phyloP scores from a whole-genome alignment of 2,329 filamentous ascomycete species.

The Endoconidiophora laricicola region DNA sequence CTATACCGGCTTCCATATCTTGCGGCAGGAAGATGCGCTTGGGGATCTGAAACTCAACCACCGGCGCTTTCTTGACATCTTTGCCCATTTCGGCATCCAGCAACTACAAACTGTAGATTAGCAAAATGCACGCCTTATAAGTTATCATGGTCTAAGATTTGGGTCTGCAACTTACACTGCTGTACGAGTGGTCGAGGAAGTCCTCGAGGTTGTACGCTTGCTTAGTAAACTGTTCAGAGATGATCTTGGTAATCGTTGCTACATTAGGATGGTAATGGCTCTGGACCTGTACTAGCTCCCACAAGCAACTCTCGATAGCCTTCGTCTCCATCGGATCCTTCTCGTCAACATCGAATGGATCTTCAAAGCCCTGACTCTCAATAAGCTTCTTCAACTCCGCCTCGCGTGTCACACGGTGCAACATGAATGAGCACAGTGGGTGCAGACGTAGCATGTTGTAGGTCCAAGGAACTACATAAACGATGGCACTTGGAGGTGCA shows the following conservation, averaged over 20 bases:
- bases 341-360: conserved; percentile 65
- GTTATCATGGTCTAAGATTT: background rate
- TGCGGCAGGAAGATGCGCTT: conserved; percentile 56
- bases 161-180: conserved; percentile 39
- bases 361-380: conserved; percentile 42
- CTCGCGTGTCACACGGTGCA: conserved; percentile 58
- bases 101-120: conserved; percentile 33
- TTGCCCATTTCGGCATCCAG: conserved; percentile 71
- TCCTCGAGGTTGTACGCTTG: conserved; percentile 90
- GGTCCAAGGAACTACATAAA: conserved; percentile 77
- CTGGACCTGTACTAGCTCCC: conserved; percentile 85
- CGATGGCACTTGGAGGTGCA: conserved; percentile 76
- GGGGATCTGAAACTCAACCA: conserved; percentile 87
- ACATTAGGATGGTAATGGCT: conserved; percentile 95
- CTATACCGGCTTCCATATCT: conserved; percentile 28
- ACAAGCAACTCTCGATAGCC: conserved; percentile 83
- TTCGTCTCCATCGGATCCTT: conserved; percentile 67
- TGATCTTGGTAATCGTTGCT: conserved; percentile 79
- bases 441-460: conserved; percentile 90
- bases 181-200: conserved; percentile 89
- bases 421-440: conserved; percentile 86
- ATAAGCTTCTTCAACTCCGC: conserved; percentile 40
- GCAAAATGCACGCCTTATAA: background rate
- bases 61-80: conserved; percentile 68
- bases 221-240: conserved; percentile 95